Evolutionary conservation across 768 basidiomycete species (phyloP), one percentile per base, ranked within the genome.

Genomic region (Filobasidium floriforme): DNA sequence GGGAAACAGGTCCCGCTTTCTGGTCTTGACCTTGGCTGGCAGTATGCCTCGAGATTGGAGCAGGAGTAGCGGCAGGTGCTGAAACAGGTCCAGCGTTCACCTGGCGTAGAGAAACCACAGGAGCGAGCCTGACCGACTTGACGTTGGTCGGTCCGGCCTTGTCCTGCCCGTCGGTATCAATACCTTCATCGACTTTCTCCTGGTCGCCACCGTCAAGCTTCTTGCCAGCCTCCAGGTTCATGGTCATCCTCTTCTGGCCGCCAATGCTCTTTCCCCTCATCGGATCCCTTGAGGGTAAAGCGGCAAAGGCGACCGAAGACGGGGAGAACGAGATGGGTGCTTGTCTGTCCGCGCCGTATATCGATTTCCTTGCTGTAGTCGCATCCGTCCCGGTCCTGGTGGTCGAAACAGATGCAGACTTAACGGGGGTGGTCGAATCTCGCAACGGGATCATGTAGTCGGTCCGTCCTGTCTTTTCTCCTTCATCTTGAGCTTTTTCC

Each of bases 211-310:
- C 46, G 15, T 49, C 46, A 15, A 49, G 18, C 3, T 49, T 22
- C 46, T 22, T 22, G 15, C 46, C 12, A 3, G 46, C 46, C 46
- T 5, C 32, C 32, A 37, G 9, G 32, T 37, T 37, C 32, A 37
- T 37, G 32, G 66, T 62, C 61, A 62, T 43, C 37, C 66, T 54
- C 41, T 63, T 67, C 15, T 46, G 26, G 11, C 52, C 60, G 0
- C 66, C 66, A 11, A 67, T 57, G 29, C 66, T 67, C 51, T 60
- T 61, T 5, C 66, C 66, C 26, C 66, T 59, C 24, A 51, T 44
- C 5, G 60, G 60, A 55, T 66, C 65, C 24, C 65, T 59, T 0
- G 66, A 54, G 1, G 66, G 66, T 41, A 67, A 41, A 7, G 66
- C 66, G 11, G 66, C 61, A 43, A 67, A 67, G 5, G 66, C 59